phyloP scores from a whole-genome alignment of 345 rosid genomes.

The Citrus sp. region DNA sequence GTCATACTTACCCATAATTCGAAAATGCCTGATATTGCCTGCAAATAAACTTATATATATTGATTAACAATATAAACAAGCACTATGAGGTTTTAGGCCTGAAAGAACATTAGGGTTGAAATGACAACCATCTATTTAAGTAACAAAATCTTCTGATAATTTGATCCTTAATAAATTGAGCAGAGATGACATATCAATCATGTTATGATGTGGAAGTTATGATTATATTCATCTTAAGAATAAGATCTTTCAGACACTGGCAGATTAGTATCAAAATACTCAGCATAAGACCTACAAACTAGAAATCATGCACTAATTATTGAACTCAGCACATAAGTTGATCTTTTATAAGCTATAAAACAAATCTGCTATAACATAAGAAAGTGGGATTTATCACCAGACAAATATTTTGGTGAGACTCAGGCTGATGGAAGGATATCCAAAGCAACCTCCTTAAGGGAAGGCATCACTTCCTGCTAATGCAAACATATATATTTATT shows the following conservation, averaged over 20 bases:
- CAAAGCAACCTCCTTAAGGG: conserved; percentile 82
- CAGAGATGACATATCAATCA: background rate
- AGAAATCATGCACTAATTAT: background rate
- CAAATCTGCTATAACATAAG: background rate
- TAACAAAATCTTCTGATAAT: background rate
- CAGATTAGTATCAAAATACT: conserved; percentile 20
- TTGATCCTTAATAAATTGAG: background rate
- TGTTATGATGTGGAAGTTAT: background rate
- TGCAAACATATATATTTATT: conserved; percentile 48
- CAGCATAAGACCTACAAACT: background rate
- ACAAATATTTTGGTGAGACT: conserved; percentile 13
- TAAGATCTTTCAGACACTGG: too few relatives aligned
- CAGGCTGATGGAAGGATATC: conserved; percentile 78
- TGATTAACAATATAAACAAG: background rate
- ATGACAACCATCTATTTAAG: background rate
- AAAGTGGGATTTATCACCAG: background rate
- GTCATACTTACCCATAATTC: background rate
- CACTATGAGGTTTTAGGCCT: background rate
- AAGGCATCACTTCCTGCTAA: conserved; percentile 80
- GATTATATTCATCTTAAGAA: background rate
- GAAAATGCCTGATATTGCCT: background rate
- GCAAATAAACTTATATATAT: background rate
- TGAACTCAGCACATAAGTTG: background rate
- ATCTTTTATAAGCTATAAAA: too few relatives aligned
- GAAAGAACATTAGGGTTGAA: background rate